These are phyloP conservation scores for Beauveria brongniartii DNA, from an alignment of 2,329 filamentous ascomycete genomes.

Conservation along the genomic window DNA sequence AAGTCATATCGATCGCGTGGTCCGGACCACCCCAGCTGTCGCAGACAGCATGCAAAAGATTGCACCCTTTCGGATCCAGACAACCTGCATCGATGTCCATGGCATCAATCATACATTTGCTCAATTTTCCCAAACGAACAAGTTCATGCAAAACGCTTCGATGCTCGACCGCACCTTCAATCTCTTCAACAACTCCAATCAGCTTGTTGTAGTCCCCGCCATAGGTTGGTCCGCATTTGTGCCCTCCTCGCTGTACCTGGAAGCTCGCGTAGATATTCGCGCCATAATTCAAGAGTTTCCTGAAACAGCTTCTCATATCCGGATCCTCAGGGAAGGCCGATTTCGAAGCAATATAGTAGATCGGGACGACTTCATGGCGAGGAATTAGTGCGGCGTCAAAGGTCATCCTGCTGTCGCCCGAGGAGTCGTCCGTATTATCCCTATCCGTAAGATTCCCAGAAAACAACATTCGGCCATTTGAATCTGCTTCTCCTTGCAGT, in stretches of 20 bases:
- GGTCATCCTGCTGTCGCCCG: neutral
- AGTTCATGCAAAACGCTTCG: conserved; percentile 4
- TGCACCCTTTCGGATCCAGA: neutral
- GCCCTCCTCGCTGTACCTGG: neutral
- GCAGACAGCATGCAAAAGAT: conserved; percentile 1
- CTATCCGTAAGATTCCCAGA: neutral
- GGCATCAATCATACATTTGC: neutral
- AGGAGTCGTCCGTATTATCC: neutral
- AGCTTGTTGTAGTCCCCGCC: neutral
- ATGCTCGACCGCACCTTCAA: neutral
- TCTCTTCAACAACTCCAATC: neutral
- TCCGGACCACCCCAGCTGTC: neutral
- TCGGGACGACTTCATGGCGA: neutral
- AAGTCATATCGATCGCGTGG: neutral
- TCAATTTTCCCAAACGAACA: neutral
- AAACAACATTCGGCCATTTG: neutral
- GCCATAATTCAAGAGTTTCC: neutral
- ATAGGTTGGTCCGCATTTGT: neutral
- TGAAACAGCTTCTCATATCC: neutral
- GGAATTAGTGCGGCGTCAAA: neutral
- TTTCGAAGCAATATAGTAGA: neutral
- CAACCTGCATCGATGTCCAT: neutral
- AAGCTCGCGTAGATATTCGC: neutral
- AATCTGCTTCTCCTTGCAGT: neutral
- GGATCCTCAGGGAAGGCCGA: neutral